Conservation (phyloP, 768 basidiomycete genomes). For the Trametes cinnabarina region DNA sequence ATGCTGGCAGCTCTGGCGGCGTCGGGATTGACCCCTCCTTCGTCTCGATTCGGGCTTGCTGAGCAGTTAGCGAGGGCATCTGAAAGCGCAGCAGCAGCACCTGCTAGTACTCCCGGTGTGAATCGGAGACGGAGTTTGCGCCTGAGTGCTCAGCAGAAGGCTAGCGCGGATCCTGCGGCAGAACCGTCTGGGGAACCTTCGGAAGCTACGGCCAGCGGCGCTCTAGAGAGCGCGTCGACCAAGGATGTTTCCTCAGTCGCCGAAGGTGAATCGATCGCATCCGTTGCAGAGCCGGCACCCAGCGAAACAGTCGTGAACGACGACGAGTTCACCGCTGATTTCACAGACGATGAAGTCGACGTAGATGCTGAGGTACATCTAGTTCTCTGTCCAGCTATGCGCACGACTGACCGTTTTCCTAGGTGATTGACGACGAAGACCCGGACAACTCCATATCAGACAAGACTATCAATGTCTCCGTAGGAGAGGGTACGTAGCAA, state of each 20-base stretch:
- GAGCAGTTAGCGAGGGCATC: constrained; percentile 27
- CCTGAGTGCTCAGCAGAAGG: constrained; percentile 64
- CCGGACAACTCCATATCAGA: constrained; percentile 68
- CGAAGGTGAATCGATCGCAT: constrained; percentile 20
- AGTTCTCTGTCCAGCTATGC: background rate
- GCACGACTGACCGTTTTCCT: background rate
- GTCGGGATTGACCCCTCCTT: constrained; percentile 61
- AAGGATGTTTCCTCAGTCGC: constrained; percentile 17
- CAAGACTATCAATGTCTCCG: constrained; percentile 82
- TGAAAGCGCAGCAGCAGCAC: constrained; percentile 33
- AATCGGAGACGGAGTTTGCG: constrained; percentile 79
- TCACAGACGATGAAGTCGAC: constrained; percentile 84
- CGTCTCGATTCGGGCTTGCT: constrained; percentile 29
- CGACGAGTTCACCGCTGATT: constrained; percentile 69
- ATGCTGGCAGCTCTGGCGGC: constrained; percentile 91
- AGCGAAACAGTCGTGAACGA: constrained; percentile 57
- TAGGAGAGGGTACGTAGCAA: constrained; percentile 60
- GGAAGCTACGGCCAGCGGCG: background rate
- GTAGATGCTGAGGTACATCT: constrained; percentile 63
- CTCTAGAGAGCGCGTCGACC: constrained; percentile 1
- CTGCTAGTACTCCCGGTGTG: constrained; percentile 28
- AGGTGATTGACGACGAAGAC: constrained; percentile 85
- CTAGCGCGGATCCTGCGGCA: constrained; percentile 11
- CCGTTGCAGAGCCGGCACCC: constrained; percentile 41
- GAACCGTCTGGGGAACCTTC: constrained; percentile 17